A percentile compares a stretch with the other conserved stretches of the same genome.
phyloP scores from a whole-genome alignment of 352 stramenopile species.

The Globisporangium splendens region DNA sequence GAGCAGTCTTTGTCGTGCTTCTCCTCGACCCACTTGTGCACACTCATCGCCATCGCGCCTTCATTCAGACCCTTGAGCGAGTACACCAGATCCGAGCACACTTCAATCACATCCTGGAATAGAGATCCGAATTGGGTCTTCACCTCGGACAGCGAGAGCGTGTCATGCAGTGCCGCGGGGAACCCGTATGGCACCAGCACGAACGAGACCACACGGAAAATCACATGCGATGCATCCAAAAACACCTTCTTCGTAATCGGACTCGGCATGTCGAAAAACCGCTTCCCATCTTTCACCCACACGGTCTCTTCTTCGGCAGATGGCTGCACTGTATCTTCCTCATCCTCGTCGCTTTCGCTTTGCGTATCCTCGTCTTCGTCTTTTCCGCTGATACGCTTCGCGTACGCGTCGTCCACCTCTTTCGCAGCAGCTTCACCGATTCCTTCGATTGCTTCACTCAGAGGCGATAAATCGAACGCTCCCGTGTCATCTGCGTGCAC shows the following conservation, averaged over 20 bases:
- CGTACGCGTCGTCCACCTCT: conserved; percentile 43
- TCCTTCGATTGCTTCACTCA: background rate
- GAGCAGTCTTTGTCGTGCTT: conserved; percentile 63
- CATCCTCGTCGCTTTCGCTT: conserved; percentile 12
- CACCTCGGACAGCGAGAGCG: conserved; percentile 62
- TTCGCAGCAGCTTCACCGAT: conserved; percentile 12
- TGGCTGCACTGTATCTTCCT: conserved; percentile 16
- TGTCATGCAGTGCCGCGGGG: conserved; percentile 45
- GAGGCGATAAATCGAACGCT: conserved; percentile 57
- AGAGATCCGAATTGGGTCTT: conserved; percentile 71
- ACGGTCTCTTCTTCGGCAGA: conserved; percentile 33
- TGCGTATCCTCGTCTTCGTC: conserved; percentile 9
- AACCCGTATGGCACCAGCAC: conserved; percentile 81
- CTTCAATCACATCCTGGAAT: conserved; percentile 83
- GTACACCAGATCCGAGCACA: conserved; percentile 86
- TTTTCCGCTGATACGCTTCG: conserved; percentile 37
- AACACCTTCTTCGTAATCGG: conserved; percentile 68
- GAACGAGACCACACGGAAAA: conserved; percentile 79
- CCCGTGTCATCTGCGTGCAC: conserved; percentile 42
- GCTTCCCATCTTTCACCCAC: conserved; percentile 45
- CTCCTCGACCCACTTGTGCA: conserved; percentile 84
- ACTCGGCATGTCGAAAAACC: conserved; percentile 81
- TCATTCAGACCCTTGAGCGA: conserved; percentile 63
- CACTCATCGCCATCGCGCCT: conserved; percentile 84
- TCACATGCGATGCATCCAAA: conserved; percentile 55